Evolutionary conservation across 2,329 filamentous ascomycete genomes (phyloP).

Genomic region (Bipolaris oryzae): DNA sequence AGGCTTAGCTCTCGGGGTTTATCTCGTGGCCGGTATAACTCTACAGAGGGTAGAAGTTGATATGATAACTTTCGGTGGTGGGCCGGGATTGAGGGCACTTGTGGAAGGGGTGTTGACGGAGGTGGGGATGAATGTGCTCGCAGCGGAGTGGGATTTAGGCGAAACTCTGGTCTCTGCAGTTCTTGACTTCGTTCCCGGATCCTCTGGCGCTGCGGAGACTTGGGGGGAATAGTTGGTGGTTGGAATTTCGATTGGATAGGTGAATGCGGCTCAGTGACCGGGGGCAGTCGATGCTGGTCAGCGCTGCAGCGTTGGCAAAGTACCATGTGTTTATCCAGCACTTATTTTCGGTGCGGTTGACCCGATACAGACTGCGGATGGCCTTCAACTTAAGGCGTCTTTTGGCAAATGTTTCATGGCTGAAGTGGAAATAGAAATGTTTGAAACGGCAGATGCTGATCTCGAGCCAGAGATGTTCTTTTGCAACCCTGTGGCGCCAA

Average conservation of each 20-base stretch:
- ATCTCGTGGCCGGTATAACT: neutral
- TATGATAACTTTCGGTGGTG: neutral
- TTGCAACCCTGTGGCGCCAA: neutral
- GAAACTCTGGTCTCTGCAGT: neutral
- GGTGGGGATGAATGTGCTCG: neutral
- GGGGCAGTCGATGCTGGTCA: conserved; percentile 1
- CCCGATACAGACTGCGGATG: neutral
- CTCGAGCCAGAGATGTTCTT: neutral
- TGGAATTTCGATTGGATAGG: neutral
- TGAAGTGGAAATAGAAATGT: conserved; percentile 9
- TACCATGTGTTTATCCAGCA: conserved; percentile 12
- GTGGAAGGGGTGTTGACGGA: neutral
- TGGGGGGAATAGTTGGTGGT: neutral
- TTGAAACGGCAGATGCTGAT: conserved; percentile 10
- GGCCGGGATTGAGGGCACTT: neutral
- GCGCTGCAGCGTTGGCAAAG: conserved; percentile 14
- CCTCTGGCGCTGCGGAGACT: neutral
- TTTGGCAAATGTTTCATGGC: conserved; percentile 5
- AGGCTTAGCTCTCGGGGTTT: neutral
- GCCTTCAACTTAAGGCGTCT: conserved; percentile 2
- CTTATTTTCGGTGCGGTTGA: neutral
- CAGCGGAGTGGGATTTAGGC: neutral
- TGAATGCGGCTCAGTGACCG: neutral
- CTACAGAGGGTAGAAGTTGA: too few species aligned
- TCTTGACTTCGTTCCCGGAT: neutral